phyloP scores from a whole-genome alignment of 305 asterid genomes.

The Rubia balearica region DNA sequence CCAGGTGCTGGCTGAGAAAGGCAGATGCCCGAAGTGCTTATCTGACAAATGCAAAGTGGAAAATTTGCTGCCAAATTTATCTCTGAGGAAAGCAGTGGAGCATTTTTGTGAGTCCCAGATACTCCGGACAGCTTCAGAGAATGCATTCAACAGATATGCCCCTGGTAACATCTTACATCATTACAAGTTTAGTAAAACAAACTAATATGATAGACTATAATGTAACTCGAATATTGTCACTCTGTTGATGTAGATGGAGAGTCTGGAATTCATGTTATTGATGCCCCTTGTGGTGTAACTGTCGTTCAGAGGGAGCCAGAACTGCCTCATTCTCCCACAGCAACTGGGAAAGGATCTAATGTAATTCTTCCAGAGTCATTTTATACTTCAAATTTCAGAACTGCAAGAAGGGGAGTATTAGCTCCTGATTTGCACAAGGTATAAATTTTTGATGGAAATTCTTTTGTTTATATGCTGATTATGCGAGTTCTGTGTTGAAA shows the following conservation, averaged over 20 bases:
- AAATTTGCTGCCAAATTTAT: conserved; percentile 72
- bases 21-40: conserved; percentile 72
- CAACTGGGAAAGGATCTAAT: conserved; percentile 69
- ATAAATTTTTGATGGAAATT: conserved; percentile 25
- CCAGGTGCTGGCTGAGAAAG: conserved; percentile 51
- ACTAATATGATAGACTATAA: neutral
- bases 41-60: conserved; percentile 52
- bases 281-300: conserved; percentile 41
- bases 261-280: conserved; percentile 67
- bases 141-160: conserved; percentile 47
- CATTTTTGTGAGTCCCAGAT: conserved; percentile 60
- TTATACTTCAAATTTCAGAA: conserved; percentile 27
- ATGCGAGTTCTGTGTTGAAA: conserved; percentile 21
- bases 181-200: neutral
- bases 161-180: conserved; percentile 44
- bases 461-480: conserved; percentile 24
- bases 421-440: conserved; percentile 25
- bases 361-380: conserved; percentile 36
- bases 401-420: conserved; percentile 24
- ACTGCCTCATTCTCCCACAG: conserved; percentile 61
- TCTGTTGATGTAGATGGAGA: conserved; percentile 64
- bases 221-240: neutral
- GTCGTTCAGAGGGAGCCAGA: conserved; percentile 45
- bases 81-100: conserved; percentile 61
- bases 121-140: conserved; percentile 40